Percentiles rank a stretch among this genome's conserved stretches.
Conservation (phyloP, 2,329 filamentous ascomycete genomes). For the Neopestalotiopsis clavispora region DNA sequence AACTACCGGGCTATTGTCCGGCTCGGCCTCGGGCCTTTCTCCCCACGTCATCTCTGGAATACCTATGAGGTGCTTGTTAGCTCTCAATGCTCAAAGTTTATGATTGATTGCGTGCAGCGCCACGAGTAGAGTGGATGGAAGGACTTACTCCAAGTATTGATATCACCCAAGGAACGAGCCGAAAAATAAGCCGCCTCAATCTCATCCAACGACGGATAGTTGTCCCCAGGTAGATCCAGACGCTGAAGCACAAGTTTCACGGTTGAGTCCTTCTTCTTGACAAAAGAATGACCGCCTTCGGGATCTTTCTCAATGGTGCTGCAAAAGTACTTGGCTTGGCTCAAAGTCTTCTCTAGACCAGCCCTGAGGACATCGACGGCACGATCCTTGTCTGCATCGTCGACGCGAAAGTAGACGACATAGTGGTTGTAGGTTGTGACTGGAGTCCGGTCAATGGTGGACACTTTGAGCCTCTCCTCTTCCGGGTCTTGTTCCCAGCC, state of each 20-base stretch:
- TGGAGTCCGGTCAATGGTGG: constrained; percentile 4
- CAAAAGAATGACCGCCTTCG: constrained; percentile 40
- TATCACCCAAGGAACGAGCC: constrained; percentile 37
- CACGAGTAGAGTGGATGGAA: neutral
- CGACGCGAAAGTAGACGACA: constrained; percentile 20
- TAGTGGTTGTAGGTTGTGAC: constrained; percentile 20
- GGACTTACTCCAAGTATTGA: constrained; percentile 22
- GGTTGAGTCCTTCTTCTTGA: constrained; percentile 39
- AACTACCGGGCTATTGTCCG: constrained; percentile 37
- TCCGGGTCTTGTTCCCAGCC: constrained; percentile 17
- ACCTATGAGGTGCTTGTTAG: constrained; percentile 16
- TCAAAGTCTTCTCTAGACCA: constrained; percentile 39
- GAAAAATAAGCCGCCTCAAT: constrained; percentile 42
- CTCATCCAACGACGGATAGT: constrained; percentile 41
- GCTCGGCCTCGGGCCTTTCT: constrained; percentile 43
- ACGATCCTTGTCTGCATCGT: constrained; percentile 1
- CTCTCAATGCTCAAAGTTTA: too few species aligned
- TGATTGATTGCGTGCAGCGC: too few species aligned
- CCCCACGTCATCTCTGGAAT: constrained; percentile 44
- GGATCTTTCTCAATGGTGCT: constrained; percentile 45
- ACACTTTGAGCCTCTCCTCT: constrained; percentile 16
- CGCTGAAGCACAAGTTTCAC: constrained; percentile 41
- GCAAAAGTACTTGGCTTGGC: constrained; percentile 42
- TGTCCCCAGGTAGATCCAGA: constrained; percentile 39
- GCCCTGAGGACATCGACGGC: constrained; percentile 27